Conservation (phyloP, 306 rosid species). For the Medicago lupulina region DNA sequence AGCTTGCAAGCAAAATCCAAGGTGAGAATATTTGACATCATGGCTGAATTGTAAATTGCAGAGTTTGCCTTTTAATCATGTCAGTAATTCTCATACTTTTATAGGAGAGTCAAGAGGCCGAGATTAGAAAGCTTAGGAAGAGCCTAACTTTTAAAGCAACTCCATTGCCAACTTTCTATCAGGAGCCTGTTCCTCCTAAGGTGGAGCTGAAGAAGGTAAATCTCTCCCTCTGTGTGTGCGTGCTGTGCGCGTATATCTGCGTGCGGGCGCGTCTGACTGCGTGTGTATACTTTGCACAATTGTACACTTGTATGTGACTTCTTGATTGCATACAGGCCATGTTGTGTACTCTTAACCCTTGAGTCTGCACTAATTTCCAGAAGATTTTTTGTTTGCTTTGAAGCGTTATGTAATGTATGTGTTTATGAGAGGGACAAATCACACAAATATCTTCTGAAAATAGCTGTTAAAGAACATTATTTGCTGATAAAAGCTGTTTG, state of each 20-base stretch:
- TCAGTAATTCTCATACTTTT: conserved; percentile 31
- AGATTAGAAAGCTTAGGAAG: conserved; percentile 72
- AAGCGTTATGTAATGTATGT: conserved; percentile 7
- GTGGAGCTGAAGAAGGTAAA: conserved; percentile 71
- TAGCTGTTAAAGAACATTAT: conserved; percentile 1
- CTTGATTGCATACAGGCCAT: background rate
- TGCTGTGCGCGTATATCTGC: too few relatives aligned
- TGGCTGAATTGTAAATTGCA: conserved; percentile 10
- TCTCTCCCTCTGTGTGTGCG: background rate
- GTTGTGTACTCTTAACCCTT: conserved; percentile 18
- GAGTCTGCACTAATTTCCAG: conserved; percentile 15
- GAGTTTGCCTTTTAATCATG: conserved; percentile 27
- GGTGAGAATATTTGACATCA: conserved; percentile 56
- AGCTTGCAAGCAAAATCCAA: conserved; percentile 84
- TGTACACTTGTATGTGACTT: background rate
- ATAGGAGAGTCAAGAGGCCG: conserved; percentile 87
- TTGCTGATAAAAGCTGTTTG: conserved; percentile 38
- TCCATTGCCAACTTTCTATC: conserved; percentile 80
- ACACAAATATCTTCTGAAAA: conserved; percentile 18
- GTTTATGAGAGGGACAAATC: conserved; percentile 24
- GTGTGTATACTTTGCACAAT: background rate
- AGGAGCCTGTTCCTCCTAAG: conserved; percentile 78
- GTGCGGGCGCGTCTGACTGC: background rate
- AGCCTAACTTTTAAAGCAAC: conserved; percentile 74
- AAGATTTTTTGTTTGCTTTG: conserved; percentile 15